phyloP scores from a whole-genome alignment of 2,329 filamentous ascomycete species.

The Aspergillus sp. region DNA sequence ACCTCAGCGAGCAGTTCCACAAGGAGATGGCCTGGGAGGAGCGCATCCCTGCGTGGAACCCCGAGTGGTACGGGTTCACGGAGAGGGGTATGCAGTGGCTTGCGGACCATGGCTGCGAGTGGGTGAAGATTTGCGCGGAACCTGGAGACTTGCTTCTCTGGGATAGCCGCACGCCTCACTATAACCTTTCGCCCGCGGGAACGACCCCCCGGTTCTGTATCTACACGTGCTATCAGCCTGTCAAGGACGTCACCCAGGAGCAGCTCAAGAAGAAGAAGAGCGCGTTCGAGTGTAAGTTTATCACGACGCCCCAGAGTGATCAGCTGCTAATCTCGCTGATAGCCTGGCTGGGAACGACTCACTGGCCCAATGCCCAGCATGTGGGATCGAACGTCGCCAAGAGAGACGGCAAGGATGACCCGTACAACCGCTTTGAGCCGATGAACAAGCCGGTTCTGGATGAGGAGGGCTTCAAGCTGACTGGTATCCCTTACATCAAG shows the following conservation, averaged over 20 bases:
- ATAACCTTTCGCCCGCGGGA: slow-evolving; percentile 37
- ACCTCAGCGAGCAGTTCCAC: slow-evolving; percentile 32
- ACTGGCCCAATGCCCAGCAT: slow-evolving; percentile 34
- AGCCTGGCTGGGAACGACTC: slow-evolving; percentile 39
- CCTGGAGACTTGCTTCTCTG: slow-evolving; percentile 47
- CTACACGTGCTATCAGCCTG: slow-evolving; percentile 45
- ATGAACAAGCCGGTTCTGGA: slow-evolving; percentile 40
- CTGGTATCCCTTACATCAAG: slow-evolving; percentile 48
- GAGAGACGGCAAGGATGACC: slow-evolving; percentile 19
- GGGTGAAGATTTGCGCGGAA: slow-evolving; percentile 41
- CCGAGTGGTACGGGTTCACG: slow-evolving; percentile 32
- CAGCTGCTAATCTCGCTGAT: background rate
- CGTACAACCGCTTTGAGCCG: slow-evolving; percentile 36
- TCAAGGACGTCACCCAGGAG: slow-evolving; percentile 39
- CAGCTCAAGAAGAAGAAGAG: slow-evolving; percentile 44
- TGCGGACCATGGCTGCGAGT: slow-evolving; percentile 25
- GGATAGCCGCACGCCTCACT: slow-evolving; percentile 41
- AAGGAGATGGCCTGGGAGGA: slow-evolving; percentile 27
- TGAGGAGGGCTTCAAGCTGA: slow-evolving; percentile 47
- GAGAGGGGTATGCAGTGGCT: slow-evolving; percentile 34
- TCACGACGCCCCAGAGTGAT: background rate
- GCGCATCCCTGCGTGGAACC: slow-evolving; percentile 20
- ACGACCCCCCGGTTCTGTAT: slow-evolving; percentile 31
- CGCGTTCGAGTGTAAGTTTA: slow-evolving; percentile 34
- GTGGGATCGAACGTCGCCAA: slow-evolving; percentile 20